phyloP scores from a whole-genome alignment of 2,329 filamentous ascomycete genomes.

The Huntiella abstrusa region DNA sequence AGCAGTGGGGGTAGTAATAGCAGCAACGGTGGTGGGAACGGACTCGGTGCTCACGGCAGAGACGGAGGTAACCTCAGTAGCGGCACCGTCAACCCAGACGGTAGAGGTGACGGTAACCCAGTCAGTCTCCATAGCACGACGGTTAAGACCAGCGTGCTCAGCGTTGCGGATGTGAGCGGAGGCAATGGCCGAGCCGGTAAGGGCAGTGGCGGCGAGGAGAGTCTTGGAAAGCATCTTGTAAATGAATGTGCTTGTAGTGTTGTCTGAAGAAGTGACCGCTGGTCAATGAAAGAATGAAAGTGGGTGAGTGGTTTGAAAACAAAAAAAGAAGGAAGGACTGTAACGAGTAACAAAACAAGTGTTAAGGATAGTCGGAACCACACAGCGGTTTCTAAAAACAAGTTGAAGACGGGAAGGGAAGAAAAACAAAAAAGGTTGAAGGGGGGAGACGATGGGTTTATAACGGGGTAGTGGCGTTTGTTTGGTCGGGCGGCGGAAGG shows the following conservation, averaged over 20 bases:
- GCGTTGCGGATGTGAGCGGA: conserved; percentile 20
- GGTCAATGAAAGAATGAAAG: conserved; percentile 5
- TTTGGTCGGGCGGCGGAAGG: neutral
- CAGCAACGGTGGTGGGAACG: neutral
- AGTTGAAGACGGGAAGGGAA: neutral
- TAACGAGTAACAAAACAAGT: neutral
- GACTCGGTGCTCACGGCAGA: neutral
- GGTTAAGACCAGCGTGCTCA: conserved; percentile 13
- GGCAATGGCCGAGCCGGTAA: conserved; percentile 26
- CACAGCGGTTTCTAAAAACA: conserved; percentile 6
- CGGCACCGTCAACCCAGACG: conserved; percentile 19
- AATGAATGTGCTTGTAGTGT: neutral
- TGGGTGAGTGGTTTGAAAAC: neutral
- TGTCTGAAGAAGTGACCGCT: neutral
- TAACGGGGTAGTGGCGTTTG: neutral
- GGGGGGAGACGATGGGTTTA: neutral
- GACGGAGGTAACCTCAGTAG: conserved; percentile 13
- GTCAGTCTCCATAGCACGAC: conserved; percentile 19
- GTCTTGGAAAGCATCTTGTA: neutral
- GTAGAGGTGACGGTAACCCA: conserved; percentile 25
- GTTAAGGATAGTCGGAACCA: conserved; percentile 4
- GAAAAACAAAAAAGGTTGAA: neutral
- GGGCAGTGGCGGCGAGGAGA: conserved; percentile 23
- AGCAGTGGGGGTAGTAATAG: neutral
- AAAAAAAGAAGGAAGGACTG: conserved; percentile 8